Evolutionary conservation across 2,329 filamentous ascomycete genomes (phyloP), one percentile per base, ranked within the genome.

Genomic region (Verticillium isaacii): DNA sequence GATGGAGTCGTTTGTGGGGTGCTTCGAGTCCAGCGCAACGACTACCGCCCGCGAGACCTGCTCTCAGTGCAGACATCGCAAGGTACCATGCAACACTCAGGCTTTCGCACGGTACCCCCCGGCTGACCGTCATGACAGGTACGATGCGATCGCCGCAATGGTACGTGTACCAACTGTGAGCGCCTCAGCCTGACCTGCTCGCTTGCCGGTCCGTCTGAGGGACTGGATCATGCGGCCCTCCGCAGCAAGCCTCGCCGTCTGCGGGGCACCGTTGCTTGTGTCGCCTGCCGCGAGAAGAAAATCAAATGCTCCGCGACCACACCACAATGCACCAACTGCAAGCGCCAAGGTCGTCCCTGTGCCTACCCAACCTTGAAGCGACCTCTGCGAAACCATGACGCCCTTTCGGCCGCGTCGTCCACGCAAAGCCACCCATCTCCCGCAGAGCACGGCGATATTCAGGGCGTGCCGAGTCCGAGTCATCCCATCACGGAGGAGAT

Each of bases 121-220:
- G 14, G 37, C 37, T 41, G 14, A 41, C 37, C 56, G 37, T 19
- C 14, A n/a, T 41, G 14, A 19, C 56, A 60, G 55, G 68, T 70
- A 45, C 67, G 66, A 55, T 75, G 73, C 59, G 73, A 75, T 59
- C 73, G 71, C 23, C 65, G 69, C 15, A 67, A 65, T 34, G 65
- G 68, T 14, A 60, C 68, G 29, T 75, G 73, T 56, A 66, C 69
- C 2, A 74, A 75, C 60, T 75, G 73, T 61, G 66, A 71, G 50
- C 72, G 73, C 32, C 60, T 75, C 7, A 67, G 68, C 9, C 73
- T 75, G 60, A 68, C 69, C 37, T 75, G 73, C 60, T 75, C 73
- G 15, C 72, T 75, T n/a, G 67, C 68, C 19, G 19, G 19, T 12
- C 19, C 45, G 23, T 23, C 45, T 14, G 17, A 23, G 19, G 45